Percentiles rank a stretch among this genome's conserved stretches.
Conservation (phyloP, 225 moss, liverwort and hornwort species). For the Ulota crispa region DNA sequence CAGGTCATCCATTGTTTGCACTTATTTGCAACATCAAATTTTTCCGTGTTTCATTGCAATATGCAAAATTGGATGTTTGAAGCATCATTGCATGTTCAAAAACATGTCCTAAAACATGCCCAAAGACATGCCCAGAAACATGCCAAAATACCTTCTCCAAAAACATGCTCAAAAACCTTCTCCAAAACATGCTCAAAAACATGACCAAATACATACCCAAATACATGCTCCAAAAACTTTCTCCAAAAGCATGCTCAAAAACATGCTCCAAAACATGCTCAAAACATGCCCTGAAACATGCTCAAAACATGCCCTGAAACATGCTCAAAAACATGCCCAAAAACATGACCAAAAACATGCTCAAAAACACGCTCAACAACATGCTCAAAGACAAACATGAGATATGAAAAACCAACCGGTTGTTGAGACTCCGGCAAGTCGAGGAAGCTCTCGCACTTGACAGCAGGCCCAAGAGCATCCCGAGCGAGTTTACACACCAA, state of each 20-base stretch:
- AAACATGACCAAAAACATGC: too few relatives aligned
- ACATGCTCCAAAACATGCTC: not conserved
- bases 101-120: too few relatives aligned
- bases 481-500: conserved; percentile 41
- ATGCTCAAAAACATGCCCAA: not conserved
- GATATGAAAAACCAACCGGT: conserved; percentile 17
- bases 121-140: too few relatives aligned
- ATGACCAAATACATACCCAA: not conserved
- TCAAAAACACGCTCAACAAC: not conserved
- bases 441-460: conserved; percentile 49
- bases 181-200: not conserved
- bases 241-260: not conserved
- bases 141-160: too few relatives aligned
- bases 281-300: not conserved
- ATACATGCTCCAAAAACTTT: too few relatives aligned
- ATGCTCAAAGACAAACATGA: not conserved
- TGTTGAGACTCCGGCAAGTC: conserved; percentile 15
- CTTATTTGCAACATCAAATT: too few relatives aligned
- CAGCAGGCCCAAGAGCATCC: conserved; percentile 43
- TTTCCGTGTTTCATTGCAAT: too few relatives aligned
- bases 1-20: too few relatives aligned
- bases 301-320: not conserved
- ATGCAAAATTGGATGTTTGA: too few relatives aligned
- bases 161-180: not conserved
- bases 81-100: too few relatives aligned